Conservation (phyloP, 352 stramenopile species). For the Pythium dissimile region DNA sequence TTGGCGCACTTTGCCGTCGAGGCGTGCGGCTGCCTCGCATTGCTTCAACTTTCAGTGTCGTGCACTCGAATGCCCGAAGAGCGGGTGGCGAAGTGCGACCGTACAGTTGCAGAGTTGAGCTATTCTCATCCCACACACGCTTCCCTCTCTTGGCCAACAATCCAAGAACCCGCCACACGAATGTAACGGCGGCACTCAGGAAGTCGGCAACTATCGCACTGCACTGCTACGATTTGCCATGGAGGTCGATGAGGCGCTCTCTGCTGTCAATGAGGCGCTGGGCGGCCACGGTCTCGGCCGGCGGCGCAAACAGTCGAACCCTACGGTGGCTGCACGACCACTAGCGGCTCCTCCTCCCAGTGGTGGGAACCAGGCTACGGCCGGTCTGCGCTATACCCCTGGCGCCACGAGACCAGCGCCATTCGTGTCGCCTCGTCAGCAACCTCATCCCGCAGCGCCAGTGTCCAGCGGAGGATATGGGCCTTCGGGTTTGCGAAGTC, state of each 20-base stretch:
- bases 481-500: not conserved
- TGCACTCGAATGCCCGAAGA: no score
- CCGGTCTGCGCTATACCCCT: not conserved
- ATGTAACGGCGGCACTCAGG: no score
- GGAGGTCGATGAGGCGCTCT: not conserved
- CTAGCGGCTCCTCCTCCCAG: not conserved
- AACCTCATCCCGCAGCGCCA: not conserved
- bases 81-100: no score
- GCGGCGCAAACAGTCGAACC: not conserved
- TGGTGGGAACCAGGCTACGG: no score
- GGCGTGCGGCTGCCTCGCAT: not conserved
- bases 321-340: not conserved
- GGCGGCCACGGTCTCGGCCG: constrained; percentile 13
- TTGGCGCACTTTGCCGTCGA: not conserved
- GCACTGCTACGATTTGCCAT: no score
- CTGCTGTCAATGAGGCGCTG: constrained; percentile 40
- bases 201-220: no score
- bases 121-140: constrained; percentile 14
- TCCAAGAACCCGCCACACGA: no score
- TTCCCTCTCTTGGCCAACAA: no score
- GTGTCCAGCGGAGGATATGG: not conserved
- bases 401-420: not conserved
- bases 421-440: constrained; percentile 1
- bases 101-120: no score
- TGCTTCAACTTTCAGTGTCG: no score